These are phyloP conservation scores for Porpolomopsis calyptriformis DNA, from an alignment of 768 basidiomycete genomes.

Conservation along the genomic window DNA sequence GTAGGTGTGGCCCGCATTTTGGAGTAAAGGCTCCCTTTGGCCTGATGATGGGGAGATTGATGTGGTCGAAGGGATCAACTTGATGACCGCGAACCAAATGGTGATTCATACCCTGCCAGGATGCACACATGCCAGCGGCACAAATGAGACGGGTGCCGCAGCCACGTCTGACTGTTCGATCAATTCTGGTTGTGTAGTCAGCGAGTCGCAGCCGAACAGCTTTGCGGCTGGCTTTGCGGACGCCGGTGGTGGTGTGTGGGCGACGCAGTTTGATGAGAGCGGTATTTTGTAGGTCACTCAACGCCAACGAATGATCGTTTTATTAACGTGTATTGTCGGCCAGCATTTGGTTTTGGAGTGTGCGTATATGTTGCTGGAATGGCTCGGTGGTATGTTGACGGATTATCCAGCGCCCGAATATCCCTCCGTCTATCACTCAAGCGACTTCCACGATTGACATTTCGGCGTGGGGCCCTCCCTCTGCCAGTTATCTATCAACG, in stretches of 20 bases:
- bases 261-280: constrained; percentile 53
- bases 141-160: constrained; percentile 23
- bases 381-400: constrained; percentile 10
- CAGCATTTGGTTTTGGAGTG: constrained; percentile 41
- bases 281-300: constrained; percentile 25
- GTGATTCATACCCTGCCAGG: constrained; percentile 40
- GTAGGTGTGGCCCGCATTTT: constrained; percentile 38
- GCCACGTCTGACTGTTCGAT: constrained; percentile 22
- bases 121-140: constrained; percentile 23
- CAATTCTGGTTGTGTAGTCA: constrained; percentile 34
- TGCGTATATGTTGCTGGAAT: constrained; percentile 15
- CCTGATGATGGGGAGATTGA: constrained; percentile 9
- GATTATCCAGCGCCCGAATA: constrained; percentile 24
- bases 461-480: constrained; percentile 34
- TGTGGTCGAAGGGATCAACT: constrained; percentile 54
- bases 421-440: constrained; percentile 24
- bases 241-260: constrained; percentile 47
- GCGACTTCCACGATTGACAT: constrained; percentile 24
- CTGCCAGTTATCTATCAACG: constrained; percentile 29
- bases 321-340: background rate
- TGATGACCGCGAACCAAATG: constrained; percentile 39
- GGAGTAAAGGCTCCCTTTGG: constrained; percentile 28
- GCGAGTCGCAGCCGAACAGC: constrained; percentile 32
- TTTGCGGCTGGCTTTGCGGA: constrained; percentile 38
- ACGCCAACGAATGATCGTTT: background rate